These are phyloP conservation scores for Coelastrella sp. DNA, from an alignment of 139 green algal genomes.

Conservation along the genomic window DNA sequence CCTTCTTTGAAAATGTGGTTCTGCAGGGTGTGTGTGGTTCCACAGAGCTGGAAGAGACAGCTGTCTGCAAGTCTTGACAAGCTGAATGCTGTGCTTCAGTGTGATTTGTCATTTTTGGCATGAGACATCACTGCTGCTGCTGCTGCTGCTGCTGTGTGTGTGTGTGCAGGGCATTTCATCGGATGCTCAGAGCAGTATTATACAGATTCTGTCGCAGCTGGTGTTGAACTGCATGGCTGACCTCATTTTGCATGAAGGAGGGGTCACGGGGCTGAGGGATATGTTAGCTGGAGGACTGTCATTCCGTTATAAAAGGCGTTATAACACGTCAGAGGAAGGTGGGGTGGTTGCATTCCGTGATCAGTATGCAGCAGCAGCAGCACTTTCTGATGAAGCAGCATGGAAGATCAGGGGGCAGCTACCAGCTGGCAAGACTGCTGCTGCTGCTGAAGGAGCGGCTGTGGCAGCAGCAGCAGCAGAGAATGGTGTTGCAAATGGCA, in stretches of 20 bases:
- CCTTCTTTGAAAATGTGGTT: too few species aligned
- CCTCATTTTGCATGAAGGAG: conserved; percentile 44
- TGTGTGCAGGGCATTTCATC: not conserved
- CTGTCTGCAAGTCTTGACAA: too few species aligned
- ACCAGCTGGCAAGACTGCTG: conserved; percentile 27
- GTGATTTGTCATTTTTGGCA: not conserved
- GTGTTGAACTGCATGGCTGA: conserved; percentile 68
- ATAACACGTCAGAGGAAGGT: not conserved
- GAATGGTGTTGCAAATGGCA: not conserved
- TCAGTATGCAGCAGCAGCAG: not conserved
- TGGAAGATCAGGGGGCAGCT: conserved; percentile 41
- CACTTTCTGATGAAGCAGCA: not conserved
- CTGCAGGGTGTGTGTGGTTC: too few species aligned
- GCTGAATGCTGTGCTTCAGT: too few species aligned
- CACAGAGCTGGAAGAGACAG: too few species aligned
- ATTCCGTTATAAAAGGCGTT: conserved; percentile 15
- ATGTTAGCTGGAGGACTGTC: conserved; percentile 32
- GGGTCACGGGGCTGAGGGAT: conserved; percentile 39
- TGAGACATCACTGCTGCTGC: not conserved
- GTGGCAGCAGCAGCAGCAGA: conserved; percentile 15
- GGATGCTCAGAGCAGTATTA: not conserved
- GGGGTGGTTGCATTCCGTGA: not conserved
- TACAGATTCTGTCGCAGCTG: conserved; percentile 54
- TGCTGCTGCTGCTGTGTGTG: not conserved
- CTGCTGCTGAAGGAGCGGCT: conserved; percentile 28